Evolutionary conservation across 208 protist genomes (phyloP).

Genomic region (Trypanosoma scelopori): DNA sequence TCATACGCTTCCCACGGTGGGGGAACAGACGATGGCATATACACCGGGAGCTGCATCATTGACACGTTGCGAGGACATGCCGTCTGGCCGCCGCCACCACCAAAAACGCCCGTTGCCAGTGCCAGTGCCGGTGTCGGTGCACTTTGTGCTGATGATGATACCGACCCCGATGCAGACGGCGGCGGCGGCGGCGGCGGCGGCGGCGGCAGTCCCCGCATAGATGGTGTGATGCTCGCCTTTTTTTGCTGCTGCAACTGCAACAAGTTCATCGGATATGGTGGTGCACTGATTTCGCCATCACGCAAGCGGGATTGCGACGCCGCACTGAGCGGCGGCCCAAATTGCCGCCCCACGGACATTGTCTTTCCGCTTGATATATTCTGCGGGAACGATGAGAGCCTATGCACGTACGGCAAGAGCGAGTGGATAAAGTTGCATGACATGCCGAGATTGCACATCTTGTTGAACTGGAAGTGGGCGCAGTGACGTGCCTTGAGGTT

Average conservation of each 20-base stretch:
- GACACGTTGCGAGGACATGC: background rate
- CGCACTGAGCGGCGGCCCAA: background rate
- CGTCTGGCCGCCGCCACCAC: too few relatives aligned
- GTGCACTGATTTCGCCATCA: background rate
- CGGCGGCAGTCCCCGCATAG: background rate
- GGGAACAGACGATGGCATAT: background rate
- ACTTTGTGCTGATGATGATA: background rate
- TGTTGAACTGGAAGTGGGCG: conserved; percentile 82
- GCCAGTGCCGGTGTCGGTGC: too few relatives aligned
- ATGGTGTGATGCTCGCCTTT: conserved; percentile 5
- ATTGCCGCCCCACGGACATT: background rate
- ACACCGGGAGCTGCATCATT: conserved; percentile 7
- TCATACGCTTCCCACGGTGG: background rate
- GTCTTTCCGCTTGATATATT: background rate
- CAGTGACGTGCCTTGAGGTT: conserved; percentile 59
- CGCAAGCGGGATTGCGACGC: background rate
- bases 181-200: background rate
- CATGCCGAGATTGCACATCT: conserved; percentile 63
- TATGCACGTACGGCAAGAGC: conserved; percentile 56
- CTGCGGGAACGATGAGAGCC: conserved; percentile 24
- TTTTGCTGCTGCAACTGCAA: conserved; percentile 2
- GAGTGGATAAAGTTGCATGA: conserved; percentile 77
- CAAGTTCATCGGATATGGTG: conserved; percentile 12
- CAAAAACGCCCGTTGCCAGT: too few relatives aligned
- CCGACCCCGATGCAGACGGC: background rate